phyloP scores from a whole-genome alignment of 768 basidiomycete genomes.

The Leccinum longicurvipes region DNA sequence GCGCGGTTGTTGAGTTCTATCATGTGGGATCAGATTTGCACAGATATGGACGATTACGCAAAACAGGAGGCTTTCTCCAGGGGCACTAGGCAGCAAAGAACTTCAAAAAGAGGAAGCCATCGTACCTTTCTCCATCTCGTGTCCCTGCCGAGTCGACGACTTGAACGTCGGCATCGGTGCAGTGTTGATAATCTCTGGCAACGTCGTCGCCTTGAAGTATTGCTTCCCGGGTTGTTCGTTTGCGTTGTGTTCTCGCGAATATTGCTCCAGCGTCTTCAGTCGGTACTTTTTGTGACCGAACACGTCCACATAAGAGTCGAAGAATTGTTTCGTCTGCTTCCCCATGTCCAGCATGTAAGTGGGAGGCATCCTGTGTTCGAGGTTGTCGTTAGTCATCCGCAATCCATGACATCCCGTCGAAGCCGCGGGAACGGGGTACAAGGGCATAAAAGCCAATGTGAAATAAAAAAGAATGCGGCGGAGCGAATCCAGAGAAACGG shows the following conservation, averaged over 20 bases:
- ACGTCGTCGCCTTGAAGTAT: slow-evolving; percentile 91
- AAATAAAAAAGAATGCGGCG: background rate
- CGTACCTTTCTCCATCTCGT: slow-evolving; percentile 89
- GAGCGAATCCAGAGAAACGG: background rate
- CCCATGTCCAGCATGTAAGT: slow-evolving; percentile 92
- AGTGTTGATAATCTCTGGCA: slow-evolving; percentile 94
- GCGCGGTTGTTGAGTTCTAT: slow-evolving; percentile 90
- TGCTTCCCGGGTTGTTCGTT: slow-evolving; percentile 99
- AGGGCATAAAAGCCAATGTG: background rate
- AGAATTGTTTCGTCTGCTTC: slow-evolving; percentile 93
- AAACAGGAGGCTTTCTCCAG: background rate
- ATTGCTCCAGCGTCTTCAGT: slow-evolving; percentile 91
- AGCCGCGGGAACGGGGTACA: background rate
- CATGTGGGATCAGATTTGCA: slow-evolving; percentile 15
- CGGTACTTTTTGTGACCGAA: slow-evolving; percentile 81
- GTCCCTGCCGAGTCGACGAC: slow-evolving; percentile 61
- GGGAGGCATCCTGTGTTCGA: slow-evolving; percentile 69
- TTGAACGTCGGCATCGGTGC: slow-evolving; percentile 91
- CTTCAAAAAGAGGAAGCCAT: background rate
- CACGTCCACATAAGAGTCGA: slow-evolving; percentile 73
- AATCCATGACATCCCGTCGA: background rate
- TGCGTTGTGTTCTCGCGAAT: slow-evolving; percentile 90
- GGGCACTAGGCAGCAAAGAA: background rate
- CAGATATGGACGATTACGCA: slow-evolving; percentile 9
- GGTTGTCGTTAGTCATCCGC: background rate